Base-by-base conservation (phyloP, 345 rosid genomes). In the Kandelia obovata region DNA sequence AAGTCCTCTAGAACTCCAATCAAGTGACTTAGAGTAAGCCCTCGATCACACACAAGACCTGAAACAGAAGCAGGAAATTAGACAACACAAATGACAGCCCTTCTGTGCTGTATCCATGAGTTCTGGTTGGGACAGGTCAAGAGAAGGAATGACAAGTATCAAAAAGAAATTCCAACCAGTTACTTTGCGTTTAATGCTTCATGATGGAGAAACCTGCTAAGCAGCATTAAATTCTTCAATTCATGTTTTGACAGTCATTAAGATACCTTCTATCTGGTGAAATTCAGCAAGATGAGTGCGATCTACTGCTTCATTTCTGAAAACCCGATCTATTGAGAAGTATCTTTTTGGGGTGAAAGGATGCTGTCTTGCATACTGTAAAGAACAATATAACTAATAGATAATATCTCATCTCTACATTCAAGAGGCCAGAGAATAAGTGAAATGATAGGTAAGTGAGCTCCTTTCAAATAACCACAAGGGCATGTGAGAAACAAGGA, bases 271-370 rank as follows among this genome's bases (percentile, higher is more conserved):
- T 61, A 95, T 90, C 77, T 95, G 98, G 81, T 95, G 97, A 72
- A 95, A 95, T 77, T 95, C 98, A 52, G 99, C 99, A 28, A 95
- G 89, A 80, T 90, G 99, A 57, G 97, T 95, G 34, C 88, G 84
- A 68, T 95, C 99, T 21, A 95, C 97, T 23, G 99, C 96, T 80
- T 95, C 99, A 70, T 95, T 95, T 80, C 99, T 87, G 88, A 92
- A 95, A 64, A 95, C 99, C 67, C 99, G 96, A 64, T 95, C 97
- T 16, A 95, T 95, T 0, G 98, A 95, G 83, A 87, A 95, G 82
- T 88, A 95, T 73, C 83, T 90, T 82, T 95, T 92, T 9, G 96
- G 97, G 62, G 81, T 66, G 70, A 91, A 89, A 28, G 96, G 82
- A 79, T 80, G 65, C 93, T 83, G 78, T 64, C 73, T 65, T 3